Evolutionary conservation across 345 rosid genomes (phyloP).

Genomic region (Cochlearia excelsa): DNA sequence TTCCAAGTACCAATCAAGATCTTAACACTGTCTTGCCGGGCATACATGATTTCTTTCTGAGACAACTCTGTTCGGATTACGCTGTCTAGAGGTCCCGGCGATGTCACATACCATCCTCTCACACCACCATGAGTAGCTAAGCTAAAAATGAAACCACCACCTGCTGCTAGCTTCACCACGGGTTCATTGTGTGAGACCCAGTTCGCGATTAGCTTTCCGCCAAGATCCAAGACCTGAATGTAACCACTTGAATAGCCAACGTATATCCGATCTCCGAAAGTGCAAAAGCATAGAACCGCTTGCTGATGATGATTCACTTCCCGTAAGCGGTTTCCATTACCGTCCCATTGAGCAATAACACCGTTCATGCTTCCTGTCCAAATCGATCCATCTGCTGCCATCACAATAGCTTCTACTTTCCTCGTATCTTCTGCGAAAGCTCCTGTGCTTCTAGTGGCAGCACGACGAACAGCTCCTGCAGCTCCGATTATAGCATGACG

Average conservation of each 20-base stretch:
- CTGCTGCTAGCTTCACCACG: constrained; percentile 72
- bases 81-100: constrained; percentile 83
- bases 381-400: constrained; percentile 63
- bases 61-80: constrained; percentile 63
- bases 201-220: constrained; percentile 71
- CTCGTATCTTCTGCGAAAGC: constrained; percentile 67
- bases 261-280: constrained; percentile 56
- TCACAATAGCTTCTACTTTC: constrained; percentile 72
- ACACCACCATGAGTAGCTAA: constrained; percentile 95
- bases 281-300: constrained; percentile 72
- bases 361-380: constrained; percentile 83
- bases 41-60: constrained; percentile 51
- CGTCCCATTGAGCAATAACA: constrained; percentile 72
- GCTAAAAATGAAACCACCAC: constrained; percentile 65
- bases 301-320: constrained; percentile 59
- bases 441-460: constrained; percentile 69
- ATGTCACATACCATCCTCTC: constrained; percentile 81
- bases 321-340: constrained; percentile 63
- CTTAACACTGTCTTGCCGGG: constrained; percentile 54
- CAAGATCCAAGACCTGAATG: constrained; percentile 76
- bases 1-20: constrained; percentile 90
- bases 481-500: constrained; percentile 95
- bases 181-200: constrained; percentile 89
- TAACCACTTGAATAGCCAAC: constrained; percentile 84
- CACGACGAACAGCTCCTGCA: constrained; percentile 88